A percentile compares a stretch with the other conserved stretches of the same genome.
These are phyloP conservation scores for Apiotrichum siamense DNA, from an alignment of 1,284 basidiomycete species.

Conservation along the genomic window DNA sequence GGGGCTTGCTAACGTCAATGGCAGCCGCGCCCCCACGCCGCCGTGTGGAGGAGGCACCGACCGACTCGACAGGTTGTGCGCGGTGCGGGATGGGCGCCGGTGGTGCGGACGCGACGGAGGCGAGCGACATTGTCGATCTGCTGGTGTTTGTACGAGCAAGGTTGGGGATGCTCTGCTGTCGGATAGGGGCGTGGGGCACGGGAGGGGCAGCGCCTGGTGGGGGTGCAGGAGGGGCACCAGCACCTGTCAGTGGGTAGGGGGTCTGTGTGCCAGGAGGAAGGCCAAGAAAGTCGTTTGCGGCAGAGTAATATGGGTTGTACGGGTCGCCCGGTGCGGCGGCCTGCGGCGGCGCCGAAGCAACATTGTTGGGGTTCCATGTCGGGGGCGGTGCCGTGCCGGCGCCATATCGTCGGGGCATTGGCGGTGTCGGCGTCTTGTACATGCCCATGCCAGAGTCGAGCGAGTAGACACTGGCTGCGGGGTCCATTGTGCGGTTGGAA, in stretches of 20 bases:
- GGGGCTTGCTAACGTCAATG: constrained; percentile 76
- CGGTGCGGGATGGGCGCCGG: neutral
- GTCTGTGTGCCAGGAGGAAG: constrained; percentile 32
- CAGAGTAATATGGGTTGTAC: constrained; percentile 47
- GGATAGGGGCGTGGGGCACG: constrained; percentile 12
- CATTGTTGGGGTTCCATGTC: constrained; percentile 16
- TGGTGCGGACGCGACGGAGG: constrained; percentile 25
- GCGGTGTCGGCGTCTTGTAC: constrained; percentile 18
- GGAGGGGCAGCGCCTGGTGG: constrained; percentile 1
- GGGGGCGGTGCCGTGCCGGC: neutral
- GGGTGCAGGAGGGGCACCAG: neutral
- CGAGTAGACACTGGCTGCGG: constrained; percentile 42
- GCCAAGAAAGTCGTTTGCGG: constrained; percentile 72
- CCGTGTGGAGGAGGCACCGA: constrained; percentile 49
- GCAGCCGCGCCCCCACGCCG: constrained; percentile 57
- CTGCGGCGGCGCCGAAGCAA: neutral
- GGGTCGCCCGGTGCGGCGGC: neutral
- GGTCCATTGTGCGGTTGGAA: constrained; percentile 15
- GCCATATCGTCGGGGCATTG: neutral
- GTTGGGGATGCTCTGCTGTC: constrained; percentile 32
- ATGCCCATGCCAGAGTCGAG: constrained; percentile 44
- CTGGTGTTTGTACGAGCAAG: constrained; percentile 41
- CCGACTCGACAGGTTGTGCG: constrained; percentile 49
- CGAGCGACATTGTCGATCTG: constrained; percentile 30
- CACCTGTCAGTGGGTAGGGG: neutral